Percentiles rank a stretch among this genome's conserved stretches.
phyloP scores from a whole-genome alignment of 2,329 filamentous ascomycete genomes.

The Stromatinia cepivora region DNA sequence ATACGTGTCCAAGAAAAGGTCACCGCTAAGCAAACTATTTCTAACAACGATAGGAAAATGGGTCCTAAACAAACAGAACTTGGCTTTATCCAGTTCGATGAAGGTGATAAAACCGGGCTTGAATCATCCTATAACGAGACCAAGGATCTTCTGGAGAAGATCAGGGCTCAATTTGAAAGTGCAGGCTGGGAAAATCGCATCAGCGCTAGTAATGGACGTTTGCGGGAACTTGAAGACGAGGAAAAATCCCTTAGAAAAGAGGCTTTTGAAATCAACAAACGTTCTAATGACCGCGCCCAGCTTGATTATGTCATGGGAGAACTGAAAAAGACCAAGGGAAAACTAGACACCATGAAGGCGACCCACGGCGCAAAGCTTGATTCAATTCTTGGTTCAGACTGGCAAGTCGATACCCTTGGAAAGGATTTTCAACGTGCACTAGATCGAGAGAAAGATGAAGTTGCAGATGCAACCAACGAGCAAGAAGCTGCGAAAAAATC shows the following conservation, averaged over 20 bases:
- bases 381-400: slow-evolving; percentile 62
- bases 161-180: slow-evolving; percentile 61
- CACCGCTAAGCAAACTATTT: slow-evolving; percentile 70
- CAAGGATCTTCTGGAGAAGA: slow-evolving; percentile 59
- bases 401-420: slow-evolving; percentile 71
- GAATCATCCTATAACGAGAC: slow-evolving; percentile 73
- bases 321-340: slow-evolving; percentile 68
- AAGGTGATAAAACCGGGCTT: slow-evolving; percentile 76
- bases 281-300: slow-evolving; percentile 79
- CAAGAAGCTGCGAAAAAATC: slow-evolving; percentile 72
- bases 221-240: slow-evolving; percentile 70
- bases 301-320: slow-evolving; percentile 83
- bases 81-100: slow-evolving; percentile 76
- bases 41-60: slow-evolving; percentile 70
- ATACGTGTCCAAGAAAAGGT: slow-evolving; percentile 73
- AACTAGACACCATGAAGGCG: slow-evolving; percentile 72
- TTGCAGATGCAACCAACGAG: slow-evolving; percentile 65
- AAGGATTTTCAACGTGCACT: slow-evolving; percentile 65
- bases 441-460: slow-evolving; percentile 55
- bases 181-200: slow-evolving; percentile 72
- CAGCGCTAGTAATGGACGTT: slow-evolving; percentile 61
- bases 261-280: slow-evolving; percentile 76
- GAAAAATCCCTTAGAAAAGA: slow-evolving; percentile 74
- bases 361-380: slow-evolving; percentile 74
- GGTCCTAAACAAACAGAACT: slow-evolving; percentile 65